Evolutionary conservation across 78 protist species (phyloP).

Genomic region (Dictyostelium brefeldianum): DNA sequence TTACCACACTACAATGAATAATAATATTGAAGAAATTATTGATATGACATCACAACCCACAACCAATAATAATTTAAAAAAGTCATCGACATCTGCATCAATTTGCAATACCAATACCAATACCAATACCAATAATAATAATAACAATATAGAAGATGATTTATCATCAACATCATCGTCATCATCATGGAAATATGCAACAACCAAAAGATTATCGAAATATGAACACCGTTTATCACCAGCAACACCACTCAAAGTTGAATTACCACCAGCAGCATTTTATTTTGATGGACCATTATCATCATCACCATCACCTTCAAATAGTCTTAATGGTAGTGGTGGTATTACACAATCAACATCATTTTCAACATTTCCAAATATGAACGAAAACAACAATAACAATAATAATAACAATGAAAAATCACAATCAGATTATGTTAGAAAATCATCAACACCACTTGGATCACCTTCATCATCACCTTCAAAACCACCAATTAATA

Average conservation of each 20-base stretch:
- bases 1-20: no score
- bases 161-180: neutral
- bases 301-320: neutral
- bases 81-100: no score
- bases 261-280: conserved; percentile 11
- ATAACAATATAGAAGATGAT: neutral
- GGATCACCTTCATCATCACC: conserved; percentile 18
- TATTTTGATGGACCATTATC: neutral
- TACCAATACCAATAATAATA: neutral
- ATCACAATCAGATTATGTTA: conserved; percentile 7
- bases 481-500: neutral
- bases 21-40: no score
- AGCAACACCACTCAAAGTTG: neutral
- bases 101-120: neutral
- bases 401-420: neutral
- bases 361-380: neutral
- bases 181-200: conserved; percentile 11
- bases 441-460: neutral
- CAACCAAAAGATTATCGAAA: neutral
- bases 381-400: neutral
- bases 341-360: neutral
- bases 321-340: neutral
- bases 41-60: no score
- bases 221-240: neutral
- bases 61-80: no score